Conservation (phyloP, 1,284 basidiomycete species). For the Leccinum brunneo-olivaceum region DNA sequence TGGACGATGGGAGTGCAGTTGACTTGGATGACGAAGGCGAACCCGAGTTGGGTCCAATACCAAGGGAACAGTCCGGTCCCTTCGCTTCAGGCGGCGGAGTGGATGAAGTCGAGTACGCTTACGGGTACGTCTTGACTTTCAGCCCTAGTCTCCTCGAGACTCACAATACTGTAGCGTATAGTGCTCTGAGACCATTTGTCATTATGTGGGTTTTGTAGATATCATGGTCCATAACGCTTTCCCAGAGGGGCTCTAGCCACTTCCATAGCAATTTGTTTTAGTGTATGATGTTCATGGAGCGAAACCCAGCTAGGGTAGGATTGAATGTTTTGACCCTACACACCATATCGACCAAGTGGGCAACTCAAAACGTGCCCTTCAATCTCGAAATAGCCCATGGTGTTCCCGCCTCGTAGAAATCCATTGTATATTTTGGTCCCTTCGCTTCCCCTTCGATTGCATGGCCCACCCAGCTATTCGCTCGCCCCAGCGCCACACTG, state of each 20-base stretch:
- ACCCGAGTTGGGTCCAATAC: slow-evolving; percentile 67
- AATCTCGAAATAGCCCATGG: slow-evolving; percentile 63
- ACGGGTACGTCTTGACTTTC: slow-evolving; percentile 50
- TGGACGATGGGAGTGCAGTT: slow-evolving; percentile 66
- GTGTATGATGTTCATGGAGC: background rate
- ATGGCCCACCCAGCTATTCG: slow-evolving; percentile 57
- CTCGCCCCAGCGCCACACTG: slow-evolving; percentile 76
- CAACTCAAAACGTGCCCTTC: slow-evolving; percentile 30
- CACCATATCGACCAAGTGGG: background rate
- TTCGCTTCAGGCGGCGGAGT: slow-evolving; percentile 75
- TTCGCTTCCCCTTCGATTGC: slow-evolving; percentile 23
- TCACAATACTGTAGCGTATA: slow-evolving; percentile 27
- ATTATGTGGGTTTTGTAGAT: background rate
- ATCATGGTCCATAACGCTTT: background rate
- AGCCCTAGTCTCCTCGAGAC: background rate
- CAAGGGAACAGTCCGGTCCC: slow-evolving; percentile 63
- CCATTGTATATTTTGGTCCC: slow-evolving; percentile 80
- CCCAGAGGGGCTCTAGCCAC: background rate
- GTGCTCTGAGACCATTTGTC: background rate
- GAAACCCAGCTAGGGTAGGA: background rate
- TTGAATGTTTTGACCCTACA: background rate
- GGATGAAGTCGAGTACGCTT: slow-evolving; percentile 83
- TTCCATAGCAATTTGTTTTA: background rate
- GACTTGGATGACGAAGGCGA: slow-evolving; percentile 57
- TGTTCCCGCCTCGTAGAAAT: slow-evolving; percentile 84